phyloP scores from a whole-genome alignment of 306 rosid species.

The Castanea sativa region DNA sequence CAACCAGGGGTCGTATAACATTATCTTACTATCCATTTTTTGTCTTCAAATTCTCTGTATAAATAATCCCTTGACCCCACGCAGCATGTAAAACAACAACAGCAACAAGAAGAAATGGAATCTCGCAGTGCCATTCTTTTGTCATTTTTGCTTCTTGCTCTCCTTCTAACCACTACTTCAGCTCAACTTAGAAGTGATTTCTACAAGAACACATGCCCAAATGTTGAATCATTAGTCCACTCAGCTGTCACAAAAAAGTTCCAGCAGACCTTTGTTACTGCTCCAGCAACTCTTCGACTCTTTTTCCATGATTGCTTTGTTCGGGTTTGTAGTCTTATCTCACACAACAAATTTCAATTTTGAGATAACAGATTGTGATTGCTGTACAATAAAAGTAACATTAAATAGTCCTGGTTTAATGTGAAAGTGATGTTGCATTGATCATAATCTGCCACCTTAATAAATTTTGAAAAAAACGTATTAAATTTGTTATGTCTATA shows the following conservation, averaged over 20 bases:
- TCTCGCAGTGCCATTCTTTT: slow-evolving; percentile 19
- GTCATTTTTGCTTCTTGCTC: slow-evolving; percentile 21
- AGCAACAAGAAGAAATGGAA: slow-evolving; percentile 16
- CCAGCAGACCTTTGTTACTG: slow-evolving; percentile 45
- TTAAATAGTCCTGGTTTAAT: no score
- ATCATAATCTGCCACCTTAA: no score
- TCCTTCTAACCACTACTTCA: slow-evolving; percentile 12
- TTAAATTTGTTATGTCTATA: no score
- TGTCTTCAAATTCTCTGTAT: neutral
- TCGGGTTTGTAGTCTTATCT: slow-evolving; percentile 22
- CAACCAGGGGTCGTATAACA: neutral
- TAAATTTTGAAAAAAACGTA: no score
- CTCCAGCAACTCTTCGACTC: slow-evolving; percentile 43
- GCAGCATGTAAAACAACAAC: neutral
- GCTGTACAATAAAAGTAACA: no score
- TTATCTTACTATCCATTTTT: neutral
- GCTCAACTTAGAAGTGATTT: slow-evolving; percentile 35
- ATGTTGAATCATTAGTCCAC: slow-evolving; percentile 38
- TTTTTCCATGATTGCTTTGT: slow-evolving; percentile 44
- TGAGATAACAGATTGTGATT: neutral
- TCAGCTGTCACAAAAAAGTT: slow-evolving; percentile 32
- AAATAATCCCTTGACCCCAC: slow-evolving; percentile 13
- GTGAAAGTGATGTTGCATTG: no score
- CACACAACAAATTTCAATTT: neutral
- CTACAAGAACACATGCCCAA: slow-evolving; percentile 35